A percentile compares a stretch with the other conserved stretches of the same genome.
Conservation (phyloP, 805 yeast genomes). For the Pichia deserticola region DNA sequence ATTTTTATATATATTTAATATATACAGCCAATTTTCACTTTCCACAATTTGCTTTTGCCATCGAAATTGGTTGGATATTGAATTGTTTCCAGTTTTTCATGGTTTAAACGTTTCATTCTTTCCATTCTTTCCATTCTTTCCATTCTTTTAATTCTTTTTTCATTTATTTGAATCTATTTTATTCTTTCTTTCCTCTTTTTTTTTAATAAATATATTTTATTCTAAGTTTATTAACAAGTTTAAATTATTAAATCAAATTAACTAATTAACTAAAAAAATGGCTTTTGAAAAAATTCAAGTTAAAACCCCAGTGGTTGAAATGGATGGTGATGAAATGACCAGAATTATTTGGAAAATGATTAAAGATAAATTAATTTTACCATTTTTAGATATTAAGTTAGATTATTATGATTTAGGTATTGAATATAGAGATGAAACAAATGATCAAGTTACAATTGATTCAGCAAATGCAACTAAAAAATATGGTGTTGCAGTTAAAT, state of each 20-base stretch:
- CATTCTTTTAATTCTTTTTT: no score
- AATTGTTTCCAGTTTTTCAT: no score
- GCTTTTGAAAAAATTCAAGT: conserved; percentile 58
- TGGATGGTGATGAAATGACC: conserved; percentile 98
- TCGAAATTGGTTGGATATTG: no score
- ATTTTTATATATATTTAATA: no score
- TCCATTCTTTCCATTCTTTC: no score
- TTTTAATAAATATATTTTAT: no score
- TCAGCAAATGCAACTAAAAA: conserved; percentile 85
- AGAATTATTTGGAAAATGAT: conserved; percentile 92
- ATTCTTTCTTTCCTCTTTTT: neutral
- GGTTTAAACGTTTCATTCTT: no score
- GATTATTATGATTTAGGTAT: conserved; percentile 90
- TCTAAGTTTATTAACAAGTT: no score
- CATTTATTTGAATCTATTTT: neutral
- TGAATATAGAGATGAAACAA: conserved; percentile 77
- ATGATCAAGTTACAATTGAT: conserved; percentile 82
- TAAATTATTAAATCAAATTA: neutral
- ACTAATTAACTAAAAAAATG: conserved; percentile 5
- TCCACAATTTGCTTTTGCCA: no score
- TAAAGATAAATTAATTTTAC: conserved; percentile 76
- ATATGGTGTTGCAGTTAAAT: conserved; percentile 90
- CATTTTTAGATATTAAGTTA: conserved; percentile 80
- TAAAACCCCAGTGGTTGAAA: conserved; percentile 83
- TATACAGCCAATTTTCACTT: no score